Evolutionary conservation across 2,329 filamentous ascomycete species (phyloP).

Genomic region (Diaporthe citri): DNA sequence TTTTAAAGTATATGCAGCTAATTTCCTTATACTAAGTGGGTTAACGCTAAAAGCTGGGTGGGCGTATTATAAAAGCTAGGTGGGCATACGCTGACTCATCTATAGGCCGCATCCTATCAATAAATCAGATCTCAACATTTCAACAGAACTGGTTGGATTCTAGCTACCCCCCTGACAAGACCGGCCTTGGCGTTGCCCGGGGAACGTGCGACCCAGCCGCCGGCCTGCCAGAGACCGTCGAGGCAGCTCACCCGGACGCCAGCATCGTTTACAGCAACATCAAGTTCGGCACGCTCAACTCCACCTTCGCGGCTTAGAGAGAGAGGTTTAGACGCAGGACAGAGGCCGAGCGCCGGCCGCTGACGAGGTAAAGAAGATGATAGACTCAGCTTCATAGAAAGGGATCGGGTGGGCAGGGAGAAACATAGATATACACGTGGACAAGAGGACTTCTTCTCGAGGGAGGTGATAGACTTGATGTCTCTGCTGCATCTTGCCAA

Average conservation of each 20-base stretch:
- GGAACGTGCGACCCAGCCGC: conserved; percentile 61
- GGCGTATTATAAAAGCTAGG: too few species aligned
- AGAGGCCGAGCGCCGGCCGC: neutral
- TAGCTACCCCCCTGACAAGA: conserved; percentile 59
- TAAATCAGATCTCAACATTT: too few species aligned
- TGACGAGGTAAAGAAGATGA: neutral
- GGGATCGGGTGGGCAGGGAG: neutral
- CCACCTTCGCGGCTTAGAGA: conserved; percentile 52
- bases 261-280: conserved; percentile 64
- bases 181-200: conserved; percentile 58
- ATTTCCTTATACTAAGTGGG: too few species aligned
- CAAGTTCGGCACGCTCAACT: conserved; percentile 61
- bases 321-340: neutral
- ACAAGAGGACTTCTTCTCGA: neutral
- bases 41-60: too few species aligned
- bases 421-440: neutral
- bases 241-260: conserved; percentile 55
- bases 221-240: conserved; percentile 59
- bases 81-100: too few species aligned
- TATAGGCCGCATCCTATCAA: too few species aligned
- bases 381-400: conserved; percentile 28
- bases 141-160: conserved; percentile 75
- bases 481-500: conserved; percentile 20
- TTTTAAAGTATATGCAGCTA: too few species aligned
- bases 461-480: conserved; percentile 27